Conservation (phyloP, 129 eudicot genomes). For the Ambrosia trifida region DNA sequence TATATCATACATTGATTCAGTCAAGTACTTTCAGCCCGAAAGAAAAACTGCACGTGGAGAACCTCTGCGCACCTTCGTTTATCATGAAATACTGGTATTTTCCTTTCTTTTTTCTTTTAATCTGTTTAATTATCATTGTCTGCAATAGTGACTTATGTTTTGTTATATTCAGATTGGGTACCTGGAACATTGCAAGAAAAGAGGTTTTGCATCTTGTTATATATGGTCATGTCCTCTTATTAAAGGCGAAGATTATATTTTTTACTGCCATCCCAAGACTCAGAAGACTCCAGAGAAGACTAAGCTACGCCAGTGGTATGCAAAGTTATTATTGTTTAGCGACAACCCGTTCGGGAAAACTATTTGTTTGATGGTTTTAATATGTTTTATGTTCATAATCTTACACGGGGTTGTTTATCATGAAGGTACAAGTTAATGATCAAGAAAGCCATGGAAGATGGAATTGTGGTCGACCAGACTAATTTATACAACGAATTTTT, state of each 20-base stretch:
- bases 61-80: conserved; percentile 82
- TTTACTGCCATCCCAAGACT: conserved; percentile 71
- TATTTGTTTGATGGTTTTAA: neutral
- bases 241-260: conserved; percentile 74
- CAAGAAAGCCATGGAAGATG: conserved; percentile 52
- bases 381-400: neutral
- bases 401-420: neutral
- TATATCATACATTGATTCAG: conserved; percentile 81
- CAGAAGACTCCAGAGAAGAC: conserved; percentile 66
- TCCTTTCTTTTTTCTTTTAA: neutral
- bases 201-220: conserved; percentile 73
- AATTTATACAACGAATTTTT: conserved; percentile 63
- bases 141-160: neutral
- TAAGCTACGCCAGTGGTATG: conserved; percentile 68
- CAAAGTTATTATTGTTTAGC: neutral
- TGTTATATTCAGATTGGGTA: conserved; percentile 67
- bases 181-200: conserved; percentile 82
- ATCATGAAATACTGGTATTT: conserved; percentile 76
- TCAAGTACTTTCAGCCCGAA: conserved; percentile 81
- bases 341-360: neutral
- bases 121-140: neutral
- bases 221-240: conserved; percentile 88
- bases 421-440: conserved; percentile 77
- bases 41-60: conserved; percentile 51
- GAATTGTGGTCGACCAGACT: conserved; percentile 52